Percentiles rank a stretch among this genome's conserved stretches.
These are phyloP conservation scores for Colletotrichum incanum DNA, from an alignment of 2,329 filamentous ascomycete species.

Conservation along the genomic window DNA sequence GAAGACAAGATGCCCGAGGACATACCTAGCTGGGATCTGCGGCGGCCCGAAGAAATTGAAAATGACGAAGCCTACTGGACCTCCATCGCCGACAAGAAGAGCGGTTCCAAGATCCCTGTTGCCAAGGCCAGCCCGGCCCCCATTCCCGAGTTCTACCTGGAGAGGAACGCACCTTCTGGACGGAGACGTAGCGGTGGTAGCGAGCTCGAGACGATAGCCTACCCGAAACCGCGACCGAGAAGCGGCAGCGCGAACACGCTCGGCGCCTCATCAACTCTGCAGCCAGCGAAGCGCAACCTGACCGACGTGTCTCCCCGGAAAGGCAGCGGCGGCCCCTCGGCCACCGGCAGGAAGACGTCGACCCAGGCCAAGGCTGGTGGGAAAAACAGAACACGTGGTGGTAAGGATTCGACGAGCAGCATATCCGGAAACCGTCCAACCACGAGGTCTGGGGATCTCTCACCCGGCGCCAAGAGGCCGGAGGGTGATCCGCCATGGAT, in stretches of 20 bases:
- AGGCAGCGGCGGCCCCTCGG: slow-evolving; percentile 42
- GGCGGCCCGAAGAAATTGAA: slow-evolving; percentile 83
- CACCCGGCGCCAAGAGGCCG: slow-evolving; percentile 73
- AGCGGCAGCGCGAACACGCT: slow-evolving; percentile 77
- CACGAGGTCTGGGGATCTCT: slow-evolving; percentile 73
- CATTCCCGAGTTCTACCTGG: slow-evolving; percentile 79
- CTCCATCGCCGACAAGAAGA: slow-evolving; percentile 68
- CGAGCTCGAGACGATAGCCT: slow-evolving; percentile 70
- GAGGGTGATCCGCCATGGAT: slow-evolving; percentile 98
- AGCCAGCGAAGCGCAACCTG: slow-evolving; percentile 57
- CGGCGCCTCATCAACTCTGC: slow-evolving; percentile 49
- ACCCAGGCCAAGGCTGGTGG: slow-evolving; percentile 60
- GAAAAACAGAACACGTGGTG: slow-evolving; percentile 76
- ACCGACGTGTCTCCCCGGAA: slow-evolving; percentile 73
- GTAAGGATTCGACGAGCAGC: slow-evolving; percentile 62
- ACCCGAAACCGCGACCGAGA: slow-evolving; percentile 76
- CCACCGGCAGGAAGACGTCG: slow-evolving; percentile 62
- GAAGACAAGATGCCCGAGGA: slow-evolving; percentile 59
- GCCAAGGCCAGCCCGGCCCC: slow-evolving; percentile 85
- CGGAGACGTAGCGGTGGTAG: slow-evolving; percentile 72
- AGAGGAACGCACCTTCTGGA: slow-evolving; percentile 79
- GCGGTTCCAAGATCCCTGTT: slow-evolving; percentile 82
- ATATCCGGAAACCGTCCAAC: slow-evolving; percentile 71
- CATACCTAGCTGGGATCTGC: slow-evolving; percentile 77
- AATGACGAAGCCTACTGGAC: slow-evolving; percentile 67